These are phyloP conservation scores for Talaromyces sp. DNA, from an alignment of 2,329 filamentous ascomycete species.

Conservation along the genomic window DNA sequence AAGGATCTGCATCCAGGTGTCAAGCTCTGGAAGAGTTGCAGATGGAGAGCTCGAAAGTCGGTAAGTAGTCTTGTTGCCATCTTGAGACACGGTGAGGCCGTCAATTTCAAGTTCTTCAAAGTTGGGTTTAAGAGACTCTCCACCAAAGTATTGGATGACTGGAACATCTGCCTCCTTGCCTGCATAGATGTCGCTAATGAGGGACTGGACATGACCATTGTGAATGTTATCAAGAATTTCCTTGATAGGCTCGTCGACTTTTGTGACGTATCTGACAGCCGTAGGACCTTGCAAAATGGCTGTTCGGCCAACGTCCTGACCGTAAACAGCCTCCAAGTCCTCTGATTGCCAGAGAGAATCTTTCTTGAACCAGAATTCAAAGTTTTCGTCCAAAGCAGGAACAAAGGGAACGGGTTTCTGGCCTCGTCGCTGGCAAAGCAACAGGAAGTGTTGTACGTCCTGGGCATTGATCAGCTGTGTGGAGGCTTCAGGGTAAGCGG, in stretches of 20 bases:
- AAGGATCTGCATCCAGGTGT: conserved; percentile 82
- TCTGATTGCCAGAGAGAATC: conserved; percentile 99
- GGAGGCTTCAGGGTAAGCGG: conserved; percentile 79
- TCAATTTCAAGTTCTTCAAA: conserved; percentile 71
- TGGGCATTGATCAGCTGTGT: conserved; percentile 95
- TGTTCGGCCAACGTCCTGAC: conserved; percentile 89
- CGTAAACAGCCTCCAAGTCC: conserved; percentile 91
- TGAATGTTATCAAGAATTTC: conserved; percentile 91
- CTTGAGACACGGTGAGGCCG: conserved; percentile 75
- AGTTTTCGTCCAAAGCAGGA: conserved; percentile 89
- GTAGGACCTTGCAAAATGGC: conserved; percentile 95
- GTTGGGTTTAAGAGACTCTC: conserved; percentile 67
- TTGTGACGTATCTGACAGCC: conserved; percentile 81
- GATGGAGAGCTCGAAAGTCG: conserved; percentile 72
- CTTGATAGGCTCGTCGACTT: conserved; percentile 89
- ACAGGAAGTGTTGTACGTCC: conserved; percentile 93
- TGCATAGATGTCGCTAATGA: conserved; percentile 75
- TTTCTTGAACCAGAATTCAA: conserved; percentile 99
- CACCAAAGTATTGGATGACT: conserved; percentile 89
- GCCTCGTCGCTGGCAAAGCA: conserved; percentile 82
- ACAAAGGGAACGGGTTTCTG: conserved; percentile 98
- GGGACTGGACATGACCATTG: conserved; percentile 72
- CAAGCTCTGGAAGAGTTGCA: conserved; percentile 67
- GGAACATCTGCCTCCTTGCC: conserved; percentile 71
- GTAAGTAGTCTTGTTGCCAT: conserved; percentile 75